phyloP scores from a whole-genome alignment of 352 stramenopile species.

The Globisporangium yorkense region DNA sequence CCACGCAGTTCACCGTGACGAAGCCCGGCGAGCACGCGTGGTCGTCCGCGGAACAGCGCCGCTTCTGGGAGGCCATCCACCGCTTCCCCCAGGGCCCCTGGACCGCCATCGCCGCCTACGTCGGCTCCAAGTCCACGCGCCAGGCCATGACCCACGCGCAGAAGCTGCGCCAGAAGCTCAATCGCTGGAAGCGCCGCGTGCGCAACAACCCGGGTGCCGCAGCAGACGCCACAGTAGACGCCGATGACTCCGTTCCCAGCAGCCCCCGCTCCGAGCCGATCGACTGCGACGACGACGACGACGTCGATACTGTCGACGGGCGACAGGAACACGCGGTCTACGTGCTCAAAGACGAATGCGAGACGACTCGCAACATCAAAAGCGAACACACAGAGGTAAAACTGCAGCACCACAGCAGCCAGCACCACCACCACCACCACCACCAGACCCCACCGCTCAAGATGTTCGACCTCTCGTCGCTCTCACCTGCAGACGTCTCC shows the following conservation, averaged over 20 bases:
- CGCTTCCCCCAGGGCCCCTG: slow-evolving; percentile 53
- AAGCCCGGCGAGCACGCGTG: slow-evolving; percentile 46
- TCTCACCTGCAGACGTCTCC: slow-evolving; percentile 13
- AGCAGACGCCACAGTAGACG: too few relatives aligned
- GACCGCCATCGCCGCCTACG: slow-evolving; percentile 52
- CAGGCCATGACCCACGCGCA: slow-evolving; percentile 68
- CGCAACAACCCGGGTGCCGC: slow-evolving; percentile 11
- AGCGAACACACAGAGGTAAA: background rate
- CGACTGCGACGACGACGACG: slow-evolving; percentile 2
- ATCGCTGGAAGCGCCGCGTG: slow-evolving; percentile 44
- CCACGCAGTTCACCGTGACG: slow-evolving; percentile 51
- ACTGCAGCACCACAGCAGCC: background rate
- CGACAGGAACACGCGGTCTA: background rate
- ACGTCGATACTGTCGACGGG: background rate
- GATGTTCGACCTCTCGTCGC: background rate
- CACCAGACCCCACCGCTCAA: background rate
- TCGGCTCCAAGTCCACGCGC: slow-evolving; percentile 55
- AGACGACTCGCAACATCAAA: slow-evolving; percentile 4
- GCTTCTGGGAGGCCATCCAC: slow-evolving; percentile 56
- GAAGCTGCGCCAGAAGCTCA: slow-evolving; percentile 65
- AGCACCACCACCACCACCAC: background rate
- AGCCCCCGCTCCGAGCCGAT: slow-evolving; percentile 8
- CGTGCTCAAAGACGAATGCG: slow-evolving; percentile 1
- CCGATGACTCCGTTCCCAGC: background rate
- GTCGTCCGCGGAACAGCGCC: slow-evolving; percentile 36